Evolutionary conservation across 768 basidiomycete species (phyloP).

Genomic region (Auricularia sp.): DNA sequence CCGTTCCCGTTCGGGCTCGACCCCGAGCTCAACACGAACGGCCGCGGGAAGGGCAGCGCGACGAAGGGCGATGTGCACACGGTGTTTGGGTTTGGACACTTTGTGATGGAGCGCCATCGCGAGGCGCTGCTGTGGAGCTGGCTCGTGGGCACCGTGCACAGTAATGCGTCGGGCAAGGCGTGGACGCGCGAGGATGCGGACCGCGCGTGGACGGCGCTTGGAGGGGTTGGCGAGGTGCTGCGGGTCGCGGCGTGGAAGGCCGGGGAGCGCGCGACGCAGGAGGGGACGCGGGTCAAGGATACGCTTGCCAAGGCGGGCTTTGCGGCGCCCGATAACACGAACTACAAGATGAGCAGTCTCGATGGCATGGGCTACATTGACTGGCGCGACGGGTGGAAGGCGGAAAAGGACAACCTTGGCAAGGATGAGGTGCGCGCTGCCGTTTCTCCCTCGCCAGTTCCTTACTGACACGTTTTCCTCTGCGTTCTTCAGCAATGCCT

Average conservation of each 20-base stretch:
- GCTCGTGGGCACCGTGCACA: slow-evolving; percentile 22
- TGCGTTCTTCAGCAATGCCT: not conserved
- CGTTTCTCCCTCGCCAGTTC: not conserved
- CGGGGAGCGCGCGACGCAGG: not conserved
- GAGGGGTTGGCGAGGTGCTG: slow-evolving; percentile 15
- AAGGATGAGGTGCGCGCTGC: not conserved
- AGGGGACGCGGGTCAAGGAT: not conserved
- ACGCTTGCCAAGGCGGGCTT: not conserved
- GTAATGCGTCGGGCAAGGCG: slow-evolving; percentile 12
- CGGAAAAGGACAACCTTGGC: not conserved
- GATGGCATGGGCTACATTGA: not conserved
- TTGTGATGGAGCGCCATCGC: slow-evolving; percentile 24
- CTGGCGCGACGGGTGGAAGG: not conserved
- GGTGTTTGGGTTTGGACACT: slow-evolving; percentile 23
- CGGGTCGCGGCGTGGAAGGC: not conserved
- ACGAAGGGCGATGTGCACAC: slow-evolving; percentile 19
- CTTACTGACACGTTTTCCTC: not conserved
- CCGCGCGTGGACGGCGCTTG: slow-evolving; percentile 23
- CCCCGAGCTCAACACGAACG: not conserved
- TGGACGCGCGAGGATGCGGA: not conserved
- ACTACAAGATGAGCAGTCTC: not conserved
- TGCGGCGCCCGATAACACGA: not conserved
- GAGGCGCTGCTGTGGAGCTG: slow-evolving; percentile 30
- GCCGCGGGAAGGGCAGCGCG: not conserved
- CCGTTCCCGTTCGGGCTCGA: not conserved